These are phyloP conservation scores for Flaveria bidentis DNA, from an alignment of 129 eudicot genomes.

Conservation along the genomic window DNA sequence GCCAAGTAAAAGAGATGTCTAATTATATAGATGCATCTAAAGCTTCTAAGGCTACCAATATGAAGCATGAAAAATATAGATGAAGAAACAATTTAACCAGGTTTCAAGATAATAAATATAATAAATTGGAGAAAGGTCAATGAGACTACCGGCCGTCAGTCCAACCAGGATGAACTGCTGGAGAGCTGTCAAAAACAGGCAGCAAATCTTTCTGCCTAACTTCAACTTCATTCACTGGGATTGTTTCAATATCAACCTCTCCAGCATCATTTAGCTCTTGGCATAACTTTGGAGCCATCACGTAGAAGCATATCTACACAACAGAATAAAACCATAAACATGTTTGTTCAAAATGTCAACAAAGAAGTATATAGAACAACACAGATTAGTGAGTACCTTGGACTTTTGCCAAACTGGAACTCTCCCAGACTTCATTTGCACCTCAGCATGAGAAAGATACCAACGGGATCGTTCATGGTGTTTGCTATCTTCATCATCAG, in stretches of 20 bases:
- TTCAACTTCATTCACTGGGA: conserved; percentile 62
- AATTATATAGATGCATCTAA: conserved; percentile 6
- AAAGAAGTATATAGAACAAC: conserved; percentile 7
- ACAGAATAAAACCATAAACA: conserved; percentile 22
- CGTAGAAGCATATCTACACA: conserved; percentile 60
- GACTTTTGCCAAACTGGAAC: conserved; percentile 90
- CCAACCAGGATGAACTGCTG: conserved; percentile 57
- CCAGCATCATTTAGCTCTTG: conserved; percentile 47
- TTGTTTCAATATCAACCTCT: conserved; percentile 75
- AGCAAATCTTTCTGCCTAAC: conserved; percentile 72
- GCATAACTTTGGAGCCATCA: conserved; percentile 42
- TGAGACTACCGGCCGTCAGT: conserved; percentile 48
- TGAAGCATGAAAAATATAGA: neutral
- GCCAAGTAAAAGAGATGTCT: neutral
- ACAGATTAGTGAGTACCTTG: conserved; percentile 47
- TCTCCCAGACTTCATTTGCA: conserved; percentile 80
- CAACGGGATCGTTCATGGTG: conserved; percentile 58
- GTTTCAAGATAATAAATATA: neutral
- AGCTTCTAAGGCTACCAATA: conserved; percentile 16
- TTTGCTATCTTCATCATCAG: conserved; percentile 54
- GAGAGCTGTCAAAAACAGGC: conserved; percentile 74
- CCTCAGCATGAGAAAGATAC: conserved; percentile 89
- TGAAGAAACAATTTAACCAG: neutral
- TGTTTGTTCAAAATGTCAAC: neutral
- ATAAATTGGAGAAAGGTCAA: neutral